phyloP scores from a whole-genome alignment of 116 monocot genomes.

The Thalassia testudinum region DNA sequence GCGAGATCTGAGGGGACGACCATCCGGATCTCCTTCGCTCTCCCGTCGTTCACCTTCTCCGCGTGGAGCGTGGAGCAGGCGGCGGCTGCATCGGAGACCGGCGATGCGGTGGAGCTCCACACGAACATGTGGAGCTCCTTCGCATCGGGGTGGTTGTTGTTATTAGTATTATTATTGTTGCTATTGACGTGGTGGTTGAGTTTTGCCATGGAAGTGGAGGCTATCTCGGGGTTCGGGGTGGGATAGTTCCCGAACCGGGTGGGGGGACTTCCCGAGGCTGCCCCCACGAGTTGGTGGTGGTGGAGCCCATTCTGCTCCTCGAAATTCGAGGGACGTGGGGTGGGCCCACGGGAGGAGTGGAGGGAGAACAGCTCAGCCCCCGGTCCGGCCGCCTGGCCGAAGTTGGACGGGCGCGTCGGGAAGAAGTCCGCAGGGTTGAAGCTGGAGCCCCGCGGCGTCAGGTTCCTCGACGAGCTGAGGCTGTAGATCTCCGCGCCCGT shows the following conservation, averaged over 20 bases:
- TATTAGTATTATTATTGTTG: slow-evolving; percentile 16
- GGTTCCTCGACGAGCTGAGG: slow-evolving; percentile 54
- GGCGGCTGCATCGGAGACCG: slow-evolving; percentile 26
- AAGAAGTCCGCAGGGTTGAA: slow-evolving; percentile 70
- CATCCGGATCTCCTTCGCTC: slow-evolving; percentile 83
- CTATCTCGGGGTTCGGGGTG: slow-evolving; percentile 32
- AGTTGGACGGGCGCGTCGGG: slow-evolving; percentile 28
- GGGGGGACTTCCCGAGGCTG: slow-evolving; percentile 9
- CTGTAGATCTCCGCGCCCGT: slow-evolving; percentile 79
- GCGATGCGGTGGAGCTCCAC: slow-evolving; percentile 36
- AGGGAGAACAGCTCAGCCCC: slow-evolving; percentile 57
- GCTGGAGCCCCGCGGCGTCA: slow-evolving; percentile 64
- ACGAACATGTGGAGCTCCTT: slow-evolving; percentile 40
- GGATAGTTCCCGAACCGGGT: slow-evolving; percentile 3
- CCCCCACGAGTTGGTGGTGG: slow-evolving; percentile 7
- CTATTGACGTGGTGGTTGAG: background rate
- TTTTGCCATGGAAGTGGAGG: background rate
- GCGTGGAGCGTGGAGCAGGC: slow-evolving; percentile 2
- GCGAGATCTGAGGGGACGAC: slow-evolving; percentile 43
- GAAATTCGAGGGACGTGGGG: slow-evolving; percentile 55
- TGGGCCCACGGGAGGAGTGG: slow-evolving; percentile 54
- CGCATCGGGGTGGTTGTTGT: slow-evolving; percentile 17
- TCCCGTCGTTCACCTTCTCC: slow-evolving; percentile 6
- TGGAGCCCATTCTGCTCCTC: too few relatives aligned
- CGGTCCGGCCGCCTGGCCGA: slow-evolving; percentile 28